A percentile compares a stretch with the other conserved stretches of the same genome.
phyloP scores from a whole-genome alignment of 2,329 filamentous ascomycete species.

The Huntiella savannae region DNA sequence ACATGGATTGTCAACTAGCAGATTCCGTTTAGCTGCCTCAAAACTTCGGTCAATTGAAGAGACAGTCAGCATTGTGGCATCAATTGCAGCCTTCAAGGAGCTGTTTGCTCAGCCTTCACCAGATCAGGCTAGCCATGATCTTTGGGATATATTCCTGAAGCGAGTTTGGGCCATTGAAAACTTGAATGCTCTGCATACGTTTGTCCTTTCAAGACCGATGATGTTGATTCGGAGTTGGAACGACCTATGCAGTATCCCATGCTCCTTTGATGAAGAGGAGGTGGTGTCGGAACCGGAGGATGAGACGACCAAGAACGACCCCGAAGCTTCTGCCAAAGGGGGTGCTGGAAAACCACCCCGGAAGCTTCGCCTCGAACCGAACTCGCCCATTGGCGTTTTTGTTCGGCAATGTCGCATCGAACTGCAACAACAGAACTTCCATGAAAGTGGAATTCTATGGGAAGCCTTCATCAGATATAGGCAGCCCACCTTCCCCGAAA shows the following conservation, averaged over 20 bases:
- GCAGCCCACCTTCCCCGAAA: slow-evolving; percentile 48
- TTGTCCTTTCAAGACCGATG: slow-evolving; percentile 34
- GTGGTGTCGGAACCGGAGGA: background rate
- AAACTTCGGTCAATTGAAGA: slow-evolving; percentile 28
- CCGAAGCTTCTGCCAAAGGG: slow-evolving; percentile 40
- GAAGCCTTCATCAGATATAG: slow-evolving; percentile 64
- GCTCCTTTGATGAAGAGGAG: background rate
- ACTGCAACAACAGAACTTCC: slow-evolving; percentile 61
- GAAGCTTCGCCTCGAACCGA: slow-evolving; percentile 45
- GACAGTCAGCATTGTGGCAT: slow-evolving; percentile 32
- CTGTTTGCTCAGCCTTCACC: slow-evolving; percentile 33
- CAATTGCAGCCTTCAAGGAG: slow-evolving; percentile 39
- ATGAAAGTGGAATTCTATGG: slow-evolving; percentile 65
- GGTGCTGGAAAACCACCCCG: slow-evolving; percentile 32
- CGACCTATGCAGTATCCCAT: background rate
- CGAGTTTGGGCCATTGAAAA: slow-evolving; percentile 72
- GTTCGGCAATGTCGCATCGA: slow-evolving; percentile 61
- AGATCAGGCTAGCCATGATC: slow-evolving; percentile 47
- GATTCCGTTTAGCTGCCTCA: slow-evolving; percentile 11
- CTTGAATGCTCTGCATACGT: slow-evolving; percentile 58
- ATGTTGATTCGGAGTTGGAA: slow-evolving; percentile 2
- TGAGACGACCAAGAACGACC: slow-evolving; percentile 10
- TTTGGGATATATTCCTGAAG: slow-evolving; percentile 74
- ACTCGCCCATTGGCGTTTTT: slow-evolving; percentile 66
- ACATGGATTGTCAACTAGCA: slow-evolving; percentile 13